Conservation (phyloP, 345 rosid genomes). For the Sisymbrium irio region DNA sequence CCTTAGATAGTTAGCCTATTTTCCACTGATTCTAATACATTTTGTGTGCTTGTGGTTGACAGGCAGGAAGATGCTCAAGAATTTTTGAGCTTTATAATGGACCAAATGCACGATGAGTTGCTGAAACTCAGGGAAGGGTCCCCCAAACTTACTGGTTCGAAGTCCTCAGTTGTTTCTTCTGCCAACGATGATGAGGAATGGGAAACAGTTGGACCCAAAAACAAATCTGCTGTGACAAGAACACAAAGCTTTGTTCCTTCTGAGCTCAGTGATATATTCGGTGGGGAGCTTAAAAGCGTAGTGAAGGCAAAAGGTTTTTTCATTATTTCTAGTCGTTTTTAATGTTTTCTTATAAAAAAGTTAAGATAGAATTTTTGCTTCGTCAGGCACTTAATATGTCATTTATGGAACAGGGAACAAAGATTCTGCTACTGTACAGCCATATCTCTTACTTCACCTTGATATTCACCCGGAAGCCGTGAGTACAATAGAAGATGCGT, state of each 20-base stretch:
- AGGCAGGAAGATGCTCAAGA: conserved; percentile 99
- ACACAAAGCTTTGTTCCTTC: conserved; percentile 76
- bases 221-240: conserved; percentile 85
- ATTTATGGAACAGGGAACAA: conserved; percentile 57
- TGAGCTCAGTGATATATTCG: conserved; percentile 79
- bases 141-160: conserved; percentile 33
- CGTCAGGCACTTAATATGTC: conserved; percentile 11
- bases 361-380: background rate
- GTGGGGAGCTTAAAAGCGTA: conserved; percentile 74
- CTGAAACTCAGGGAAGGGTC: conserved; percentile 63
- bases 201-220: conserved; percentile 97
- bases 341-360: background rate
- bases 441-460: conserved; percentile 81
- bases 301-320: conserved; percentile 73
- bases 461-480: conserved; percentile 81
- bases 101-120: conserved; percentile 86
- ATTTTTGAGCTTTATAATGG: conserved; percentile 86
- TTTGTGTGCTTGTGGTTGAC: conserved; percentile 29
- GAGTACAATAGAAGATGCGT: conserved; percentile 72
- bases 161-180: conserved; percentile 55
- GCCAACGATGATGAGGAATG: conserved; percentile 75
- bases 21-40: background rate
- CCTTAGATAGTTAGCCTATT: background rate
- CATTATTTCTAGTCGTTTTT: background rate
- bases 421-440: conserved; percentile 83